Evolutionary conservation across 306 rosid genomes (phyloP).

Genomic region (Acacia crassicarpa): DNA sequence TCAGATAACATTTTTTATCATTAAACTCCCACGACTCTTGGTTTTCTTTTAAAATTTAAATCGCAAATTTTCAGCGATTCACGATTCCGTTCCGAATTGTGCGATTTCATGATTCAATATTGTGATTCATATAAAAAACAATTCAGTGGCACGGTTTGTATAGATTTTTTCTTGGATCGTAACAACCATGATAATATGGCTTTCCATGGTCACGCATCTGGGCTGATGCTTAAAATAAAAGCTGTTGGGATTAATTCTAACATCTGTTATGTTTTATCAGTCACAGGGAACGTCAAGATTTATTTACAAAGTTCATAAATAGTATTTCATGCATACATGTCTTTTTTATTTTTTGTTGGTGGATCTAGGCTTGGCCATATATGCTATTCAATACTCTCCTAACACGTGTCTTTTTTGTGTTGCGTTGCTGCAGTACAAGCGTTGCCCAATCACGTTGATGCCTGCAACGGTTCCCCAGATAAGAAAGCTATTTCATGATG

Average conservation of each 20-base stretch:
- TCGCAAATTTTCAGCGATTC: no score
- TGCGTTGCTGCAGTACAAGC: slow-evolving; percentile 66
- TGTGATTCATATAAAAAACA: no score
- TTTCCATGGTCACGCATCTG: not conserved
- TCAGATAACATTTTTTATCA: no score
- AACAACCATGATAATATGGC: no score
- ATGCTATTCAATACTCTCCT: not conserved
- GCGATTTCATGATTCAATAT: no score
- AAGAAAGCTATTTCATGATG: slow-evolving; percentile 94
- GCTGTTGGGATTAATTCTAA: not conserved
- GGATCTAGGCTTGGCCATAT: not conserved
- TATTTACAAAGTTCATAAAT: not conserved
- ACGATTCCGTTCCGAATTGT: no score
- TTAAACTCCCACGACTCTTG: no score
- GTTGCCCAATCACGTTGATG: slow-evolving; percentile 86
- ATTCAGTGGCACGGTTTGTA: no score
- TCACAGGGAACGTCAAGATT: not conserved
- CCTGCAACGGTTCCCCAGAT: slow-evolving; percentile 76
- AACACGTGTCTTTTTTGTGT: not conserved
- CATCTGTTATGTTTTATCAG: not conserved
- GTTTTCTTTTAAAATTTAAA: no score
- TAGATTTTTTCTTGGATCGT: no score
- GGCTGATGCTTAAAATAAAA: not conserved
- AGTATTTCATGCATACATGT: not conserved
- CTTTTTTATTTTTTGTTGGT: not conserved